A percentile compares a stretch with the other conserved stretches of the same genome.
These are phyloP conservation scores for Zea mays DNA, from an alignment of 176 grass and related monocot species.

Conservation along the genomic window Zm-B73-REFERENCE-NAM-5.0 NC_050096.1:268836001-268836500, in stretches of 20 bases:
- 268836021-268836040: constrained; percentile 8
- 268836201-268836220: neutral
- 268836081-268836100: neutral
- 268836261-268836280: constrained; percentile 27
- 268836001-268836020: neutral
- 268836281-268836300: constrained; percentile 1
- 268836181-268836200: neutral
- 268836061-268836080: constrained; percentile 36
- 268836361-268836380: neutral
- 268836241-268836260: neutral
- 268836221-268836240: neutral
- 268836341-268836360: neutral
- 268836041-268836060: constrained; percentile 35
- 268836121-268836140: neutral
- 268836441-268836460: neutral
- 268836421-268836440: neutral
- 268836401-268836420: neutral
- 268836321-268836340: constrained; percentile 8
- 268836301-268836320: neutral
- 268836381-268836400: neutral
- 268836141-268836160: neutral
- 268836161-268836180: constrained; percentile 20
- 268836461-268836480: too few species aligned
- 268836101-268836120: constrained; percentile 4
- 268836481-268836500: neutral